Evolutionary conservation across 1,284 basidiomycete species (phyloP).

Genomic region (Leccinum discolor): DNA sequence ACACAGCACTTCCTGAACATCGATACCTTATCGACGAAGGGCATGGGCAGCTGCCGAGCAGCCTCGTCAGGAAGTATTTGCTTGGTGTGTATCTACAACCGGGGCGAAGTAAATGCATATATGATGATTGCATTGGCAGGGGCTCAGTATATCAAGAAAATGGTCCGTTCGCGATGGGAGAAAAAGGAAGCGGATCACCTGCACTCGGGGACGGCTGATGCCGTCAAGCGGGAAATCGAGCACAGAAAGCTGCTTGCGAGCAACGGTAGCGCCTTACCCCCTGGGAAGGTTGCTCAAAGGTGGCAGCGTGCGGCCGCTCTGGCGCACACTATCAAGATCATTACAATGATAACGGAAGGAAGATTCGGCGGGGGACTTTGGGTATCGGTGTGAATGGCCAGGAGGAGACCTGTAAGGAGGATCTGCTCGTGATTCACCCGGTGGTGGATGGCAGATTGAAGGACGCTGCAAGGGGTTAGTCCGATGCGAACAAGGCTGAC

Average conservation of each 20-base stretch:
- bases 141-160: constrained; percentile 65
- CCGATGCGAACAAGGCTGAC: constrained; percentile 92
- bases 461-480: constrained; percentile 36
- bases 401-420: constrained; percentile 35
- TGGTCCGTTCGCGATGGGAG: constrained; percentile 40
- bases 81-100: constrained; percentile 55
- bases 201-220: constrained; percentile 40
- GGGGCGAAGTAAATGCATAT: not conserved
- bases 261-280: constrained; percentile 7
- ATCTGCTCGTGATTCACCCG: constrained; percentile 69
- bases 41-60: constrained; percentile 79
- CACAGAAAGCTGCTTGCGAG: constrained; percentile 15
- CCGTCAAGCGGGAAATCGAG: constrained; percentile 45
- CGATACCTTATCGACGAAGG: constrained; percentile 84
- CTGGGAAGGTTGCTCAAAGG: constrained; percentile 22
- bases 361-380: constrained; percentile 29
- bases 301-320: constrained; percentile 38
- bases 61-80: constrained; percentile 83
- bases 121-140: constrained; percentile 39
- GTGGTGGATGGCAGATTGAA: constrained; percentile 72
- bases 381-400: no score
- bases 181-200: constrained; percentile 31
- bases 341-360: constrained; percentile 62
- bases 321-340: constrained; percentile 59
- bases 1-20: constrained; percentile 65